Base-by-base conservation (phyloP, 78 protist species). In the Planoprotostelium fungivorum region DNA sequence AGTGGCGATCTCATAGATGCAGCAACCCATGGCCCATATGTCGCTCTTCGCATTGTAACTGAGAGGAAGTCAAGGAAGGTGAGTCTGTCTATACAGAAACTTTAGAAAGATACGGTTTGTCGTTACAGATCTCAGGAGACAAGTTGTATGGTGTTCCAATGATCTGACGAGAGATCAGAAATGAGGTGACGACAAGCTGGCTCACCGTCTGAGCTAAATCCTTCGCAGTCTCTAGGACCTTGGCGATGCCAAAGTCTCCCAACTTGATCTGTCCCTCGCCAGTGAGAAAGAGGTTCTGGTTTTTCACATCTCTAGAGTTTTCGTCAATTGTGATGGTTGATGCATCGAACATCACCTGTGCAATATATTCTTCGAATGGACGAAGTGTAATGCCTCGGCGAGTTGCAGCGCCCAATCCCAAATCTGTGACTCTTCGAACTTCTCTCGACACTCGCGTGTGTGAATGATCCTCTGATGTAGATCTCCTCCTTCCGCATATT, bases 161-260 rank as follows among this genome's bases (percentile, higher is more conserved):
- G n/a, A 92, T 16, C 73, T 51, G 73, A 51, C 5, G n/a, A 25
- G 73, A 51, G 31, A 16, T 51, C 73, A 51, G 5, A 5, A 16
- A 51, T 51, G 31, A 25, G 73, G 16, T 25, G 16, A 51, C 31
- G 73, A 51, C 5, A 16, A 16, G 16, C 73, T 25, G 5, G 31
- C 73, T 25, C 16, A 51, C 89, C 36, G 97, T 97, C 0, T 89
- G 0, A 0, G 98, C 98, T 5, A 93, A 84, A 34, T 92, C 94
- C 29, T 73, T 38, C 35, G 96, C 96, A 23, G 84, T 86, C 29
- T 38, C 89, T 23, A 98, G 93, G 34, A 98, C 94, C 37, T 95
- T 90, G 34, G 98, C 98, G 37, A 98, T 97, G 36, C 99, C 99
- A 86, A 98, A 97, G 91, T 98, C 99, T 10, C 99, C 99, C 39